Conservation (phyloP, 2,329 filamentous ascomycete genomes). For the Microcyclospora tardicrescens region DNA sequence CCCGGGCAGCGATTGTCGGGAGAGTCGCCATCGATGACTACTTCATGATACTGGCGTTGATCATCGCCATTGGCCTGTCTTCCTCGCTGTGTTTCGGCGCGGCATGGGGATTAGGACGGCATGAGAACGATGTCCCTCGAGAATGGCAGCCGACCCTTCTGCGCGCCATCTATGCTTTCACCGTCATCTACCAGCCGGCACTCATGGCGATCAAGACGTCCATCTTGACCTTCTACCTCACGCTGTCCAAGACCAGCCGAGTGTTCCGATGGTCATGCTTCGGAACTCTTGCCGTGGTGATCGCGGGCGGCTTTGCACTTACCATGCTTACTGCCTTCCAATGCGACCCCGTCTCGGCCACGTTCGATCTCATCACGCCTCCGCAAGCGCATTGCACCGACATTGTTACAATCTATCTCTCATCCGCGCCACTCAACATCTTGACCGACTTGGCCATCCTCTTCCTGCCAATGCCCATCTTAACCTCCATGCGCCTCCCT, state of each 20-base stretch:
- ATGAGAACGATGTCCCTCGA: constrained; percentile 46
- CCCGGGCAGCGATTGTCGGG: constrained; percentile 59
- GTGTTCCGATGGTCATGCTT: constrained; percentile 75
- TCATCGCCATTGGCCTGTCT: constrained; percentile 53
- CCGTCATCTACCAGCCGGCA: constrained; percentile 61
- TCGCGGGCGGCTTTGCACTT: constrained; percentile 61
- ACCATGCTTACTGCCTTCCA: constrained; percentile 83
- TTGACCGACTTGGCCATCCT: constrained; percentile 82
- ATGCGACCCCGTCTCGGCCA: constrained; percentile 60
- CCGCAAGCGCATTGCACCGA: constrained; percentile 42
- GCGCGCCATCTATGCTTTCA: constrained; percentile 46
- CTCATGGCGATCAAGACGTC: constrained; percentile 87
- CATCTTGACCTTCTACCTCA: constrained; percentile 82
- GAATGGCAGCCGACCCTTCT: constrained; percentile 42
- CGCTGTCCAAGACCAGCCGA: constrained; percentile 64
- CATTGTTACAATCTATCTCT: constrained; percentile 51
- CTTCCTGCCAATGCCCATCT: constrained; percentile 73
- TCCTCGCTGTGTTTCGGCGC: constrained; percentile 54
- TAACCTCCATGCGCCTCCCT: constrained; percentile 76
- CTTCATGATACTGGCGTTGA: constrained; percentile 69
- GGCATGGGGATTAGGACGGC: constrained; percentile 52
- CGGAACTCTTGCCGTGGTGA: constrained; percentile 63
- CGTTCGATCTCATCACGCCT: constrained; percentile 43
- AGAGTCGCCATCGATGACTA: constrained; percentile 65
- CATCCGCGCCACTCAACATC: constrained; percentile 79